These are phyloP conservation scores for baker's yeast (Saccharomyces cerevisiae) DNA, from an alignment of 805 yeast species.

Conservation along the genomic window DNA sequence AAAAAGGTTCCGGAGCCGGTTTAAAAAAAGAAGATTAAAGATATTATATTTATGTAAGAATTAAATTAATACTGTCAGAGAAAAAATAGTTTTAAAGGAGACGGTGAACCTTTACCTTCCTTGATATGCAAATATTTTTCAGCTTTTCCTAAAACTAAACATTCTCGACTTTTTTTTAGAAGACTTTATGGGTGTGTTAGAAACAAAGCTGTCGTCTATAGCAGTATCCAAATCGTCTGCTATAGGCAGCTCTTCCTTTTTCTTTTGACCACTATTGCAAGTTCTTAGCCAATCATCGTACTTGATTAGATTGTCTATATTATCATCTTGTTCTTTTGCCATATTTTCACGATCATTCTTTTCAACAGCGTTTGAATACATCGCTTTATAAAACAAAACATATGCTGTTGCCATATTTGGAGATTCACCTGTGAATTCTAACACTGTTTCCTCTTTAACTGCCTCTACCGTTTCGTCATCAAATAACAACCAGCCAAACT, in stretches of 20 bases:
- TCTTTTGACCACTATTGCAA: neutral
- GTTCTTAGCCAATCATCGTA: conserved; percentile 16
- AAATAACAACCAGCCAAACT: conserved; percentile 81
- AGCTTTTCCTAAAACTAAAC: conserved; percentile 8
- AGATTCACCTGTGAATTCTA: conserved; percentile 79
- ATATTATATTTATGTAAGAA: neutral
- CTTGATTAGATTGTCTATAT: conserved; percentile 18
- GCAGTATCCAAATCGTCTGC: neutral
- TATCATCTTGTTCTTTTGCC: conserved; percentile 9
- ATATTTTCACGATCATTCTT: neutral
- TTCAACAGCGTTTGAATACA: conserved; percentile 7
- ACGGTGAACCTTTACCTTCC: neutral
- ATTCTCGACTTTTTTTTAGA: conserved; percentile 8
- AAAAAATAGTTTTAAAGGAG: neutral
- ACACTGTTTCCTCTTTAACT: conserved; percentile 73
- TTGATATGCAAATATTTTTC: neutral
- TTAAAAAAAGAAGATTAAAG: neutral
- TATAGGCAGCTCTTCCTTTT: neutral
- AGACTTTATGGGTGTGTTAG: neutral
- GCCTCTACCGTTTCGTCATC: conserved; percentile 93
- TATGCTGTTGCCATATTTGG: conserved; percentile 87
- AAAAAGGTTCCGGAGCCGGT: neutral
- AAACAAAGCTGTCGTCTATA: neutral
- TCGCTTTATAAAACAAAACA: conserved; percentile 69
- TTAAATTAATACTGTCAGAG: neutral